These are phyloP conservation scores for Tuber borchii DNA, from an alignment of 495 filamentous ascomycete species.

Conservation along the genomic window DNA sequence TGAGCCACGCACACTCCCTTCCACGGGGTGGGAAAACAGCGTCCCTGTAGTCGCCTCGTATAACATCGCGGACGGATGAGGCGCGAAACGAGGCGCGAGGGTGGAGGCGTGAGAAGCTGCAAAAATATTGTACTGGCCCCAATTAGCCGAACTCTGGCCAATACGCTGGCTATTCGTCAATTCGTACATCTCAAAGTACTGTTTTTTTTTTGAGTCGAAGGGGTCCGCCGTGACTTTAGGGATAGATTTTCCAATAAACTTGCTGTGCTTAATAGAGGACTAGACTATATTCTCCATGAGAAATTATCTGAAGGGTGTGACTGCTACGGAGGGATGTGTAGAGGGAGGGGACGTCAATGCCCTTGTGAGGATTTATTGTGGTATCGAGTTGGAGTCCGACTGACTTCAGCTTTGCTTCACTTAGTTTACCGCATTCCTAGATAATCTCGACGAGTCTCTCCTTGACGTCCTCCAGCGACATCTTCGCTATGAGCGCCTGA, in stretches of 20 bases:
- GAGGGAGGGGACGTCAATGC: slow-evolving; percentile 98
- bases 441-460: slow-evolving; percentile 76
- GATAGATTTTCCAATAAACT: slow-evolving; percentile 96
- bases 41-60: too few species aligned
- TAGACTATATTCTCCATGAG: slow-evolving; percentile 99
- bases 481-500: slow-evolving; percentile 74
- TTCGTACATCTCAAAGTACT: slow-evolving; percentile 94
- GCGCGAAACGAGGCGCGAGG: too few species aligned
- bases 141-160: slow-evolving; percentile 79
- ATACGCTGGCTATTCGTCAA: slow-evolving; percentile 91
- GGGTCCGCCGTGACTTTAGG: slow-evolving; percentile 97
- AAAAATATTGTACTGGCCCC: too few species aligned
- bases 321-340: slow-evolving; percentile 90
- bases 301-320: slow-evolving; percentile 96
- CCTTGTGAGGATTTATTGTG: slow-evolving; percentile 90
- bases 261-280: slow-evolving; percentile 95
- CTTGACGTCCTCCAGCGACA: slow-evolving; percentile 70
- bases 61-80: too few species aligned
- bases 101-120: too few species aligned
- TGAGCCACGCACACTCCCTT: too few species aligned
- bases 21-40: too few species aligned
- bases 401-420: slow-evolving; percentile 77
- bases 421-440: slow-evolving; percentile 72
- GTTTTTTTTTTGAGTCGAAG: slow-evolving; percentile 97
- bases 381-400: slow-evolving; percentile 87